phyloP scores from a whole-genome alignment of 2,329 filamentous ascomycete species.

The Blastomyces gilchristii region DNA sequence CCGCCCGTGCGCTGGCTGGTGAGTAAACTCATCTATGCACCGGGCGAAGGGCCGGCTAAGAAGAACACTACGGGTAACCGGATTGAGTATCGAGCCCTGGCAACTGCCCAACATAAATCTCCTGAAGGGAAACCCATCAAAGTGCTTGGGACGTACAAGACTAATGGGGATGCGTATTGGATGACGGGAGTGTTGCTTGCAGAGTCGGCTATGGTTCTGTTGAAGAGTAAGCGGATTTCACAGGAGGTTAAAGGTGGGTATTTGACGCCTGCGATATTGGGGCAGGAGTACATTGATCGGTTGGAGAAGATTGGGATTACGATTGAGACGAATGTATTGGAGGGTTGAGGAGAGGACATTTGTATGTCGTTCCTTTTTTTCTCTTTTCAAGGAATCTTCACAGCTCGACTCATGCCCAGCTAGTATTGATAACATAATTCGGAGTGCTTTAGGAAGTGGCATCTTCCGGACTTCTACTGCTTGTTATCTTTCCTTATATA shows the following conservation, averaged over 20 bases:
- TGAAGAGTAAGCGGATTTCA: slow-evolving; percentile 32
- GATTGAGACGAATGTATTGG: slow-evolving; percentile 32
- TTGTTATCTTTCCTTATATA: background rate
- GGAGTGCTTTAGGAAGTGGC: background rate
- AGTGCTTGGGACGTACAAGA: slow-evolving; percentile 34
- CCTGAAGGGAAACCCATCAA: slow-evolving; percentile 24
- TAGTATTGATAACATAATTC: background rate
- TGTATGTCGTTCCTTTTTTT: background rate
- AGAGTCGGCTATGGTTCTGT: slow-evolving; percentile 37
- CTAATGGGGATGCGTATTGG: slow-evolving; percentile 34
- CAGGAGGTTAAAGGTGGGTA: slow-evolving; percentile 37
- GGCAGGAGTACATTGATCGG: slow-evolving; percentile 38
- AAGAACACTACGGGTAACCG: slow-evolving; percentile 33
- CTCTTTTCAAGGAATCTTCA: background rate
- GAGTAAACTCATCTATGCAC: slow-evolving; percentile 39
- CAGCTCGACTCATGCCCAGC: background rate
- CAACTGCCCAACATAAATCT: slow-evolving; percentile 31
- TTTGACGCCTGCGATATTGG: slow-evolving; percentile 40
- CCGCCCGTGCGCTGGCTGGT: slow-evolving; percentile 45
- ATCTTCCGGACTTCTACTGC: background rate
- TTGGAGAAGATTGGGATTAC: slow-evolving; percentile 36
- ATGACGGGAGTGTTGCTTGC: slow-evolving; percentile 36
- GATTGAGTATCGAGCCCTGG: slow-evolving; percentile 37
- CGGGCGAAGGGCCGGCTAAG: slow-evolving; percentile 41
- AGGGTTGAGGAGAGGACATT: slow-evolving; percentile 17